A percentile compares a stretch with the other conserved stretches of the same genome.
Evolutionary conservation across 805 yeast genomes (phyloP).

Genomic region (Yamadazyma kitorensis): DNA sequence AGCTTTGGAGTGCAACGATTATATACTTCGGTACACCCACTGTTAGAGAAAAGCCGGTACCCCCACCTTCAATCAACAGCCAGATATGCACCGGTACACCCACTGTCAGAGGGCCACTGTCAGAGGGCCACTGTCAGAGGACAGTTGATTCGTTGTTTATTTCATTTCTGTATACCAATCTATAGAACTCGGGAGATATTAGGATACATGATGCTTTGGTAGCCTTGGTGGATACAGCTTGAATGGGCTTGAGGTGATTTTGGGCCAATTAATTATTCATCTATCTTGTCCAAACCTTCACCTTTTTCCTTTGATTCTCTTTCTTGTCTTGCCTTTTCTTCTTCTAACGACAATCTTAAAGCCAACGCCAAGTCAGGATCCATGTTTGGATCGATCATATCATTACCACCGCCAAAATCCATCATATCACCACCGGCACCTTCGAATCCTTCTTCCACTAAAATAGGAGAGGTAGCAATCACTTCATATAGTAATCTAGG

Average conservation of each 20-base stretch:
- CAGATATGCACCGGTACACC: too few species aligned
- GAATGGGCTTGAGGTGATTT: neutral
- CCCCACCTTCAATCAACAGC: too few species aligned
- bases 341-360: slow-evolving; percentile 88
- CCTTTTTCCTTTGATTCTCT: slow-evolving; percentile 49
- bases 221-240: too few species aligned
- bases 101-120: too few species aligned
- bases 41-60: neutral
- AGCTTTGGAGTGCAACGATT: too few species aligned
- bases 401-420: slow-evolving; percentile 47
- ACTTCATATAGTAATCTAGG: slow-evolving; percentile 81
- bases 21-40: neutral
- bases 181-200: too few species aligned
- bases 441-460: slow-evolving; percentile 60
- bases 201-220: too few species aligned
- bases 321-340: slow-evolving; percentile 89
- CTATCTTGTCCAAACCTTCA: slow-evolving; percentile 29
- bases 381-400: slow-evolving; percentile 70
- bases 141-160: too few species aligned
- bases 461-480: slow-evolving; percentile 71
- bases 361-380: slow-evolving; percentile 98
- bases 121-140: too few species aligned
- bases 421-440: slow-evolving; percentile 34
- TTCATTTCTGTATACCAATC: too few species aligned
- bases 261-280: slow-evolving; percentile 20